phyloP scores from a whole-genome alignment of 352 stramenopile genomes.

The Phytophthora ramorum region DNA sequence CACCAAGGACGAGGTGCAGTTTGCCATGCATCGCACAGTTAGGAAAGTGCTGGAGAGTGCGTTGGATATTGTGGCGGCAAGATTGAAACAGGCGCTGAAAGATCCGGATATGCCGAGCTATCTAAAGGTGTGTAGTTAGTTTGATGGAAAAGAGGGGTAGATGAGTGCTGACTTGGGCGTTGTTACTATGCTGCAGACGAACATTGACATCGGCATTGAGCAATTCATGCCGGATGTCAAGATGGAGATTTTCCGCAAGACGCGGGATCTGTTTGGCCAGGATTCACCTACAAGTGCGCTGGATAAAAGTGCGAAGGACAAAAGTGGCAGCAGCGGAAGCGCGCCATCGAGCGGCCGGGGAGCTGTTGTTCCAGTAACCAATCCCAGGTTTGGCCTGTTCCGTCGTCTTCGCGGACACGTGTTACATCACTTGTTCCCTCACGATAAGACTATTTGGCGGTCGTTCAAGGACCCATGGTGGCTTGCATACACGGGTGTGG shows the following conservation, averaged over 20 bases:
- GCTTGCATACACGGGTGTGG: slow-evolving; percentile 76
- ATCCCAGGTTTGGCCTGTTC: slow-evolving; percentile 34
- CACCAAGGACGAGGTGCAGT: slow-evolving; percentile 85
- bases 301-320: slow-evolving; percentile 12
- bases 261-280: slow-evolving; percentile 72
- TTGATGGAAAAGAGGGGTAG: too few species aligned
- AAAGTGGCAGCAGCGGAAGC: neutral
- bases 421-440: slow-evolving; percentile 89
- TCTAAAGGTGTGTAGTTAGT: slow-evolving; percentile 50
- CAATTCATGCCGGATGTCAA: slow-evolving; percentile 92
- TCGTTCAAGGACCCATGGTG: slow-evolving; percentile 87
- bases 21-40: slow-evolving; percentile 82
- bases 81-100: slow-evolving; percentile 79
- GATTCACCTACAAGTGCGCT: slow-evolving; percentile 23
- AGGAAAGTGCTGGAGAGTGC: slow-evolving; percentile 80
- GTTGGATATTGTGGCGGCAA: slow-evolving; percentile 78
- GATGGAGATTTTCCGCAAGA: slow-evolving; percentile 90
- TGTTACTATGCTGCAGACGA: slow-evolving; percentile 41
- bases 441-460: slow-evolving; percentile 90
- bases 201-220: slow-evolving; percentile 87
- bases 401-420: slow-evolving; percentile 72
- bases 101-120: slow-evolving; percentile 87
- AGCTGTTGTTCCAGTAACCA: slow-evolving; percentile 15
- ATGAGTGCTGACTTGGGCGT: neutral
- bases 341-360: neutral